Evolutionary conservation across 768 basidiomycete genomes (phyloP).

Genomic region (Amanita rubescens): DNA sequence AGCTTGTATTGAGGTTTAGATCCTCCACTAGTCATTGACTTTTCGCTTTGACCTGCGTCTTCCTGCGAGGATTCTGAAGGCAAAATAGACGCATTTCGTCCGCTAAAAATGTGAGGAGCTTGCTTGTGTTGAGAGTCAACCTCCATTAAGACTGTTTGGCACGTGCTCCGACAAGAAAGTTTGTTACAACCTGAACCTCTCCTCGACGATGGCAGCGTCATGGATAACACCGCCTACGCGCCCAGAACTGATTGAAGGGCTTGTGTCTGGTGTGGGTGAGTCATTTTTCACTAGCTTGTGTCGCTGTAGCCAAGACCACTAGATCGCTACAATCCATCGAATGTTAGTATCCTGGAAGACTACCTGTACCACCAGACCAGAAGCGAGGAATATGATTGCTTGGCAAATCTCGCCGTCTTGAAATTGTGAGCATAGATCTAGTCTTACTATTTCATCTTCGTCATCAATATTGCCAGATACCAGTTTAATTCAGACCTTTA

Average conservation of each 20-base stretch:
- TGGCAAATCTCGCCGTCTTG: slow-evolving; percentile 91
- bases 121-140: slow-evolving; percentile 1
- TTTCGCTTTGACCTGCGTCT: not conserved
- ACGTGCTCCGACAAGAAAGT: slow-evolving; percentile 28
- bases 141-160: slow-evolving; percentile 4
- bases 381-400: slow-evolving; percentile 86
- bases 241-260: slow-evolving; percentile 81
- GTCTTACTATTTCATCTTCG: not conserved
- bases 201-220: slow-evolving; percentile 39
- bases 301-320: slow-evolving; percentile 4
- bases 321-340: slow-evolving; percentile 98
- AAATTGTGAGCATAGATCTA: slow-evolving; percentile 57
- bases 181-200: slow-evolving; percentile 11
- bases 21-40: not conserved
- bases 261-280: slow-evolving; percentile 87
- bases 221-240: slow-evolving; percentile 76
- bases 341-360: slow-evolving; percentile 89
- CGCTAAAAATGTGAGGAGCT: not conserved
- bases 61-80: not conserved
- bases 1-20: slow-evolving; percentile 35
- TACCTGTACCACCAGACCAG: slow-evolving; percentile 94
- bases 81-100: not conserved
- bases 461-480: slow-evolving; percentile 46
- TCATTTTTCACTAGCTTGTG: slow-evolving; percentile 5
- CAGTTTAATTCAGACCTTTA: slow-evolving; percentile 94